Base-by-base conservation (phyloP, 148 eudicot genomes). In the Silene uniflora region DNA sequence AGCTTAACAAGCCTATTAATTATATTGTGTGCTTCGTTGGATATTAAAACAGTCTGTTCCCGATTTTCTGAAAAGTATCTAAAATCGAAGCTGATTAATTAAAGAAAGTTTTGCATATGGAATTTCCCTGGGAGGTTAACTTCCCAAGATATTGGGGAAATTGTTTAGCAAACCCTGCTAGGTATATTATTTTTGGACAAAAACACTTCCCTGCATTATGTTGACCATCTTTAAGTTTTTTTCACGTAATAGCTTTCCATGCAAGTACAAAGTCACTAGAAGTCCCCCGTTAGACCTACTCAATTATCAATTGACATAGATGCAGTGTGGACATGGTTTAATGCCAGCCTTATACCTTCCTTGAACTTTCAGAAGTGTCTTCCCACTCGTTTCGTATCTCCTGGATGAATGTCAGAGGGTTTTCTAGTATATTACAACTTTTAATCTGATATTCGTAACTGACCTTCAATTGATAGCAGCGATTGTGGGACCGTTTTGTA, bases 241-340 rank as follows among this genome's bases (percentile, higher is more conserved):
- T 62, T 23, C 16, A 24, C 24, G 66, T 35, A 23, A 10, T 22
- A 9, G 66, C 24, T 62, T 23, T 24, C 24, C 10, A 23, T 11
- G 32, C 12, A 3, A 62, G 29, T 62, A 62, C 66, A 16, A 52
- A 52, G 32, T 62, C 66, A 22, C 4, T 6, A 24, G 66, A 62
- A 62, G 66, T 62, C 32, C 66, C 66, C 24, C 32, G 16, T 62
- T 52, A 52, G 56, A 52, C 56, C 44, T 52, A 52, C 14, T 52
- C 23, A 9, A 59, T 21, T 59, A 59, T 19, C 62, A 5, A 59
- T 59, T n/a, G 62, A 59, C 62, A 18, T 0, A 29, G 68, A 29
- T 64, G 42, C 68, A 64, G 19, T 64, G 68, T 64, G 19, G 68
- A 64, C 10, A 64, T 29, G 44, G 44, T 64, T 27, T 64, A 64